Evolutionary conservation across 2,329 filamentous ascomycete species (phyloP).

Genomic region (Xylariaceae sp.): DNA sequence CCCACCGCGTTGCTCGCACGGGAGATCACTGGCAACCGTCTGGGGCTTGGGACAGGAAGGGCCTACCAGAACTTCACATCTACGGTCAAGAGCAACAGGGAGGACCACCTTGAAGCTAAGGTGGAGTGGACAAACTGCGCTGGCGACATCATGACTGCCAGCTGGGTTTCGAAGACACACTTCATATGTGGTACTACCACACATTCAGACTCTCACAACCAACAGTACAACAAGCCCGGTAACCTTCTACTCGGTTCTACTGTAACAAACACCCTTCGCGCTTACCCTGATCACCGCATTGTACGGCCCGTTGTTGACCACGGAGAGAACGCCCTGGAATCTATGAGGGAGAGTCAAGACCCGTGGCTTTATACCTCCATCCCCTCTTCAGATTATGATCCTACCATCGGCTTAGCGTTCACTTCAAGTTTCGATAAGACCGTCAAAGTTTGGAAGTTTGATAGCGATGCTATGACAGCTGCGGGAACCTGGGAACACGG

Average conservation of each 20-base stretch:
- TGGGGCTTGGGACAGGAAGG: conserved; percentile 33
- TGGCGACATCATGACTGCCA: conserved; percentile 55
- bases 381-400: conserved; percentile 55
- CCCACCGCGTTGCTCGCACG: conserved; percentile 43
- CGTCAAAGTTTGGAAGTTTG: conserved; percentile 54
- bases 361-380: conserved; percentile 63
- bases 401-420: conserved; percentile 41
- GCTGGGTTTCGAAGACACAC: conserved; percentile 49
- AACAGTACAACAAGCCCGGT: conserved; percentile 63
- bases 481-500: conserved; percentile 51
- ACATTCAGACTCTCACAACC: conserved; percentile 59
- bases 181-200: conserved; percentile 60
- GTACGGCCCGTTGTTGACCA: conserved; percentile 47
- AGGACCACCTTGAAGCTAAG: conserved; percentile 48
- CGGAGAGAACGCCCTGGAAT: conserved; percentile 50
- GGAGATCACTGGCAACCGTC: conserved; percentile 42
- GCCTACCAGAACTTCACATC: conserved; percentile 41
- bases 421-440: conserved; percentile 60
- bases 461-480: conserved; percentile 38
- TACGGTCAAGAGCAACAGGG: conserved; percentile 39
- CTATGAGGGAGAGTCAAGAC: conserved; percentile 56
- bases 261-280: conserved; percentile 37
- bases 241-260: conserved; percentile 56
- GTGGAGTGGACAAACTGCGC: conserved; percentile 58
- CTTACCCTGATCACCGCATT: conserved; percentile 55